A percentile compares a stretch with the other conserved stretches of the same genome.
phyloP scores from a whole-genome alignment of 495 filamentous ascomycete genomes.

The Aspergillus campestris region DNA sequence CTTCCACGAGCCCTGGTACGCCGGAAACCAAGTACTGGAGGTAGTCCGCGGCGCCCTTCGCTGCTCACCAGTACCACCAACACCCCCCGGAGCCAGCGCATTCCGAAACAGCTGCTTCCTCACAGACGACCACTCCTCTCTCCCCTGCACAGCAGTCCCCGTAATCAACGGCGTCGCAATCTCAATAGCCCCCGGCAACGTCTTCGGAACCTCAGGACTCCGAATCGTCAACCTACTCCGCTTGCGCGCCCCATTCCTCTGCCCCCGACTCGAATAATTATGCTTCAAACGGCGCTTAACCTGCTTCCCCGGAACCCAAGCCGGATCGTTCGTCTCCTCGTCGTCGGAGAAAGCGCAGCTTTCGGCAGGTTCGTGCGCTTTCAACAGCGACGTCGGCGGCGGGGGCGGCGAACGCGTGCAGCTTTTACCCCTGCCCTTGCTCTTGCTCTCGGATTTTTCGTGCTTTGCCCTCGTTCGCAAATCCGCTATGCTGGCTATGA shows the following conservation, averaged over 20 bases:
- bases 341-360: constrained; percentile 25
- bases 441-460: neutral
- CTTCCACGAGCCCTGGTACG: constrained; percentile 35
- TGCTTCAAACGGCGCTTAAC: constrained; percentile 28
- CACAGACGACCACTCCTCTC: constrained; percentile 3
- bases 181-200: constrained; percentile 38
- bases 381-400: neutral
- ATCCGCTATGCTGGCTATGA: constrained; percentile 25
- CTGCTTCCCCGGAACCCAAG: constrained; percentile 35
- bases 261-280: constrained; percentile 29
- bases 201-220: constrained; percentile 31
- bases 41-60: constrained; percentile 12
- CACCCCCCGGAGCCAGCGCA: neutral
- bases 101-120: constrained; percentile 16
- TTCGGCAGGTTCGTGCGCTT: constrained; percentile 1
- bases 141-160: constrained; percentile 21
- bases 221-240: constrained; percentile 26
- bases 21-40: constrained; percentile 11
- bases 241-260: constrained; percentile 14
- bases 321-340: constrained; percentile 29
- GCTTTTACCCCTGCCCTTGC: neutral
- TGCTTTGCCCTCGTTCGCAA: constrained; percentile 12
- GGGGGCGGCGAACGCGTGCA: too few relatives aligned
- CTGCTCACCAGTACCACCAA: neutral
- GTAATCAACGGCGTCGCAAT: constrained; percentile 39